phyloP scores from a whole-genome alignment of 169 alveolate genomes.

The Plasmodium yoelii region DNA sequence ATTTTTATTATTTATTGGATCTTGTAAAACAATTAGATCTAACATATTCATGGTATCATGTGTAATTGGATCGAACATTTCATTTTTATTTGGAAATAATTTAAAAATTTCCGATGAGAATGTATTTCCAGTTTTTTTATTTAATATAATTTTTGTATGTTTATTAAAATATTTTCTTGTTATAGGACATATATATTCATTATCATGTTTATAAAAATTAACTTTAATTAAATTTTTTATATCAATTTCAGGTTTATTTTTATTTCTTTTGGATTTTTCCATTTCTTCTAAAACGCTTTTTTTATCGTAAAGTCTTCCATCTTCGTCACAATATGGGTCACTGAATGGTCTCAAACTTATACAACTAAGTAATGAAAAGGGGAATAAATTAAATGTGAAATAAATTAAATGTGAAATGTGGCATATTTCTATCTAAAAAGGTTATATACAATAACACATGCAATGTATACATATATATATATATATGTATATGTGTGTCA shows the following conservation, averaged over 20 bases:
- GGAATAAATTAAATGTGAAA: too few species aligned
- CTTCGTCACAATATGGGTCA: conserved; percentile 75
- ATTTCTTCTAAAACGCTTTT: conserved; percentile 70
- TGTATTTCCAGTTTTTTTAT: conserved; percentile 91
- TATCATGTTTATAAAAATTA: conserved; percentile 84
- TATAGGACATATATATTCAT: conserved; percentile 93
- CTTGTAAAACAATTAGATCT: conserved; percentile 83
- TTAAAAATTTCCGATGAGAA: conserved; percentile 84
- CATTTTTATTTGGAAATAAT: conserved; percentile 64
- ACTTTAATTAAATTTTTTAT: conserved; percentile 92
- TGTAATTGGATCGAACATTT: conserved; percentile 51
- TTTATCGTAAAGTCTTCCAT: conserved; percentile 69
- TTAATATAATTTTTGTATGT: conserved; percentile 92
- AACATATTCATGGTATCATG: conserved; percentile 79
- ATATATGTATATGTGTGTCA: too few species aligned
- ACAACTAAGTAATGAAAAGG: conserved; percentile 18
- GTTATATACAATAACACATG: too few species aligned
- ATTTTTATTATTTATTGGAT: conserved; percentile 67
- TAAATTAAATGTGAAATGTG: too few species aligned
- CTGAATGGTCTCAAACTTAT: conserved; percentile 66
- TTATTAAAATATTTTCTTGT: conserved; percentile 91
- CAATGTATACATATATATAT: too few species aligned
- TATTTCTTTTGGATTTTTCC: conserved; percentile 15
- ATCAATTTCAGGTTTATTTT: conserved; percentile 37
- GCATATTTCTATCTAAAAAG: too few species aligned